Conservation (phyloP, 2,329 filamentous ascomycete species). For the Pestalotiopsis sp. region DNA sequence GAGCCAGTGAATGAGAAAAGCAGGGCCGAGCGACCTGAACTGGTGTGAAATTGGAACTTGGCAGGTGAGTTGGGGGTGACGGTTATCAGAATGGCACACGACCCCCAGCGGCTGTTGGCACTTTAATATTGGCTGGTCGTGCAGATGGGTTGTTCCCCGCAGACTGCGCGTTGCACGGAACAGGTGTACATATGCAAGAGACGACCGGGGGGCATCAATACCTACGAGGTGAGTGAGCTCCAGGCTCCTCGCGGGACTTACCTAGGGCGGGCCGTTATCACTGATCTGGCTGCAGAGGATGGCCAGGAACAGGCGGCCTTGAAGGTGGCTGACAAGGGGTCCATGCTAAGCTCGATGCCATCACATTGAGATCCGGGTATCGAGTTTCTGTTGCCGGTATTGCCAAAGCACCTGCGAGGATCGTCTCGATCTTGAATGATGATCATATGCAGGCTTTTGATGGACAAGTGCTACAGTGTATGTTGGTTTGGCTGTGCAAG, state of each 20-base stretch:
- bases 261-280: conserved; percentile 25
- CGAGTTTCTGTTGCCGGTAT: not conserved
- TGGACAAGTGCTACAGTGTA: not conserved
- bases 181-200: conserved; percentile 25
- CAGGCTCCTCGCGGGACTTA: not conserved
- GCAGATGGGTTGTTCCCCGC: conserved; percentile 40
- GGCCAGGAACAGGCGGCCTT: conserved; percentile 27
- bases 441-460: not conserved
- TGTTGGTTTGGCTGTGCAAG: not conserved
- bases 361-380: not conserved
- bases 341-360: not conserved
- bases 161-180: conserved; percentile 38
- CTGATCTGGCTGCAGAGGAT: conserved; percentile 11
- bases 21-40: conserved; percentile 21
- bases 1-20: conserved; percentile 30
- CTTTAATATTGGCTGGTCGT: conserved; percentile 57
- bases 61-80: conserved; percentile 18
- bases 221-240: conserved; percentile 3
- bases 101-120: conserved; percentile 40
- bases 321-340: conserved; percentile 12
- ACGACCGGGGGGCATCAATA: conserved; percentile 1
- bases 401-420: not conserved
- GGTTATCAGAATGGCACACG: conserved; percentile 15
- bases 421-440: not conserved
- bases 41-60: conserved; percentile 26